Base-by-base conservation (phyloP, 208 protist species). In the Crithidia fasciculata region DNA sequence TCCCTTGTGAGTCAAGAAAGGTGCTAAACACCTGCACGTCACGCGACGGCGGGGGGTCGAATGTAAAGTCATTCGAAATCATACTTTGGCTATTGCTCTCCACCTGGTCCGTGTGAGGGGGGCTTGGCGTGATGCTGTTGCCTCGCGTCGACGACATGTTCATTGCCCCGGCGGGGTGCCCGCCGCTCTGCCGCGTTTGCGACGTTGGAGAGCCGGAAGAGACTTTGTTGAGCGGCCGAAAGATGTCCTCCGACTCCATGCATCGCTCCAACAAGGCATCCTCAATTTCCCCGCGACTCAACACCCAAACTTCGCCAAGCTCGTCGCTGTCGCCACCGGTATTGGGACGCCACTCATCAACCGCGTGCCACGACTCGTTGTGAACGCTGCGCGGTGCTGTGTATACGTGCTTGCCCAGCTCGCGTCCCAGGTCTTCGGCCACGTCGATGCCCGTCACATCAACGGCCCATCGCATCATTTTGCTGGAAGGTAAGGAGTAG, bases 401-500 rank as follows among this genome's bases (percentile, higher is more conserved):
- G 53, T 83, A 82, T 36, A 75, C 70, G 36, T 79, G 71, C 74
- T 89, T 90, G 6, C 36, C 50, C 55, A 87, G 81, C 72, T 95
- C 86, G 0, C 82, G 86, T 55, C 78, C 57, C 40, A 95, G 69
- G 70, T 95, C 90, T 0, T 81, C 81, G 47, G 89, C 85, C 15
- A 90, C 72, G 69, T 95, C 88, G 74, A 95, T 90, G 55, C 90
- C 90, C 18, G 83, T 80, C 56, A 93, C 80, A 68, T 95, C 88
- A 12, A 95, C 88, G 28, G 90, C 75, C 88, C 87, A 95, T 72
- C 88, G 87, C 76, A 91, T 90, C 90, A 95, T 95, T 56, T 59
- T 73, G 1, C 65, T 10, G 12, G 8, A 52, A 16, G 28, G 12
- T 53, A 69, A 60, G 13, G 62, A 12, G 8, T 10, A 6, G 58